Evolutionary conservation across 2,329 filamentous ascomycete species (phyloP).

Genomic region (Truncatella angustata): DNA sequence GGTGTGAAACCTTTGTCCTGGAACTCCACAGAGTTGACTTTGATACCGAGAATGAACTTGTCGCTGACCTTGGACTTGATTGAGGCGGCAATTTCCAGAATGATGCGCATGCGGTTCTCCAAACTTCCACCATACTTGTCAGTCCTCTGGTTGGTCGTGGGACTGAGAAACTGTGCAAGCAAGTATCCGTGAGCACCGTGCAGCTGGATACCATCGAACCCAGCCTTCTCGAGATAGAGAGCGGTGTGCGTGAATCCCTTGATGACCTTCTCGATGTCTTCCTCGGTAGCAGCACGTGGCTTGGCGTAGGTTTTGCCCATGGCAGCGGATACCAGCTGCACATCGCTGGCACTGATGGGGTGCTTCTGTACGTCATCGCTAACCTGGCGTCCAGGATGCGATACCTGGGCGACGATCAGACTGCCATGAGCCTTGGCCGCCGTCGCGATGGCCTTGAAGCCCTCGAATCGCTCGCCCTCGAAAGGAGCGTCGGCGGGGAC

Average conservation of each 20-base stretch:
- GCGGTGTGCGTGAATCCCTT: constrained; percentile 40
- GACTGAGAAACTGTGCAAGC: constrained; percentile 50
- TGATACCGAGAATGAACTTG: constrained; percentile 51
- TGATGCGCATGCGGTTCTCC: constrained; percentile 44
- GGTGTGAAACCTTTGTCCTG: constrained; percentile 48
- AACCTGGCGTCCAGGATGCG: constrained; percentile 60
- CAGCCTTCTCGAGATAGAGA: constrained; percentile 60
- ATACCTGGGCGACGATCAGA: constrained; percentile 60
- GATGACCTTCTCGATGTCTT: constrained; percentile 57
- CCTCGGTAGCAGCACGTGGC: constrained; percentile 50
- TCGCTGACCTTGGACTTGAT: constrained; percentile 28
- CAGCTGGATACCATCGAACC: constrained; percentile 53
- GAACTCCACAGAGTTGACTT: constrained; percentile 58
- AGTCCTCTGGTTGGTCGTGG: constrained; percentile 47
- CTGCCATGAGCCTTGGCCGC: constrained; percentile 56
- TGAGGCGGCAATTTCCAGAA: constrained; percentile 42
- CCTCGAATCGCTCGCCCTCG: constrained; percentile 59
- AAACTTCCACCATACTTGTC: constrained; percentile 48
- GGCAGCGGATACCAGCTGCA: constrained; percentile 27
- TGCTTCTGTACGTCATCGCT: constrained; percentile 28
- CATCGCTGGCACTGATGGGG: constrained; percentile 40
- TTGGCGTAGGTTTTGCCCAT: constrained; percentile 36
- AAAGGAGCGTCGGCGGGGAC: constrained; percentile 51
- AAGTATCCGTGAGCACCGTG: constrained; percentile 56
- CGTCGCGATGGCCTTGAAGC: constrained; percentile 54